Conservation (phyloP, 2,329 filamentous ascomycete genomes). For the Zarea fungicola region DNA sequence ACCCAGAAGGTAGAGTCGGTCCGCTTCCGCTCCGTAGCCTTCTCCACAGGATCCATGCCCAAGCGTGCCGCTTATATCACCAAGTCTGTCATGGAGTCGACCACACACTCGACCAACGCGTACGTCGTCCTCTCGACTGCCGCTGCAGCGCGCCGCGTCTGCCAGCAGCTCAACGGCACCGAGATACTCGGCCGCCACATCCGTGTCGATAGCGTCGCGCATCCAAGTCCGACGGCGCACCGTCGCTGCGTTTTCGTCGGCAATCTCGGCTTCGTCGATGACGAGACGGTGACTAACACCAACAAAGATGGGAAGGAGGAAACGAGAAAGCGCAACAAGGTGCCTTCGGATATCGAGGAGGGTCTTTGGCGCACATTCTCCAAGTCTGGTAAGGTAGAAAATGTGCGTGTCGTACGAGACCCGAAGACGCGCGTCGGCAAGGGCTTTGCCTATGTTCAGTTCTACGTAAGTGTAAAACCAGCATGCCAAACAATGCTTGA, state of each 20-base stretch:
- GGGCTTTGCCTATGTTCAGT: conserved; percentile 96
- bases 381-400: conserved; percentile 77
- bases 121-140: conserved; percentile 83
- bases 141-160: conserved; percentile 69
- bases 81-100: conserved; percentile 83
- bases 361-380: conserved; percentile 81
- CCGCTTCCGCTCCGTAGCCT: conserved; percentile 90
- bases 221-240: conserved; percentile 77
- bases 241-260: conserved; percentile 93
- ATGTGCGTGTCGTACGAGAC: conserved; percentile 87
- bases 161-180: conserved; percentile 74
- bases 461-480: conserved; percentile 63
- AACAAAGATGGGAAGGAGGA: conserved; percentile 61
- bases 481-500: no score
- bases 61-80: conserved; percentile 94
- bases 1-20: conserved; percentile 80
- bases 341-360: conserved; percentile 83
- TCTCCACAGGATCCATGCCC: conserved; percentile 68
- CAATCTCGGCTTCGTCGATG: conserved; percentile 92
- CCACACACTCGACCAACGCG: conserved; percentile 88
- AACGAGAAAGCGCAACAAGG: conserved; percentile 67
- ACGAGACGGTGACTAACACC: conserved; percentile 67
- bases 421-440: conserved; percentile 89
- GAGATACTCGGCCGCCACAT: conserved; percentile 82
- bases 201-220: conserved; percentile 83